A percentile compares a stretch with the other conserved stretches of the same genome.
These are phyloP conservation scores for Apophysomyces variabilis DNA, from an alignment of 371 early-diverging fungal species.

Conservation along the genomic window DNA sequence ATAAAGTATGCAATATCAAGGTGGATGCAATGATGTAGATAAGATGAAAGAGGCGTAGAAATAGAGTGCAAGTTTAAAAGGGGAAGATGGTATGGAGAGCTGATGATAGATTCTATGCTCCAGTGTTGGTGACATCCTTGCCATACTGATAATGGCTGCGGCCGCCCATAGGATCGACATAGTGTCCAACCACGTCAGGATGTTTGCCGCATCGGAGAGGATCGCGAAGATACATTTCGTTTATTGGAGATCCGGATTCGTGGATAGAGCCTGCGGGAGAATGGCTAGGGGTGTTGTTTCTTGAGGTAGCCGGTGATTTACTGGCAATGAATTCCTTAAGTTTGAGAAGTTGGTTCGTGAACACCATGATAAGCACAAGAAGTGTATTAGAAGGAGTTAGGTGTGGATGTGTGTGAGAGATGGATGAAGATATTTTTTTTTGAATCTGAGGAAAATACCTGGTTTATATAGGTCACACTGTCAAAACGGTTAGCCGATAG, in stretches of 20 bases:
- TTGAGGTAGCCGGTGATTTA: slow-evolving; percentile 1
- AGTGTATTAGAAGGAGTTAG: background rate
- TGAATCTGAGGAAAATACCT: background rate
- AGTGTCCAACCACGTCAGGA: slow-evolving; percentile 27
- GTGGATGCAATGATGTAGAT: background rate
- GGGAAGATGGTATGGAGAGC: background rate
- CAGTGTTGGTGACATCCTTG: slow-evolving; percentile 35
- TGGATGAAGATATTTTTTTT: background rate
- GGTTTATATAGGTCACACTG: background rate
- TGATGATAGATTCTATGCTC: slow-evolving; percentile 23
- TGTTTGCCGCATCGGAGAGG: slow-evolving; percentile 8
- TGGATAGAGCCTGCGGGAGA: background rate
- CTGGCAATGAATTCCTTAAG: slow-evolving; percentile 1
- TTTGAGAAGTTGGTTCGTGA: slow-evolving; percentile 3
- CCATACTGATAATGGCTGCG: slow-evolving; percentile 26
- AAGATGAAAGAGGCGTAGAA: background rate
- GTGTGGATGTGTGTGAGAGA: background rate
- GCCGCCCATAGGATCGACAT: slow-evolving; percentile 48
- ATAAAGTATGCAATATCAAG: no score
- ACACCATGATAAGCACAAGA: background rate
- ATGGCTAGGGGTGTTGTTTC: background rate
- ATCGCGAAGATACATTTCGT: slow-evolving; percentile 4
- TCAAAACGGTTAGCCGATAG: slow-evolving; percentile 10
- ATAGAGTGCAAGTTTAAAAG: background rate
- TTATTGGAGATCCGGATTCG: background rate